A percentile compares a stretch with the other conserved stretches of the same genome.
These are phyloP conservation scores for Styphnolobium japonicum DNA, from an alignment of 306 rosid species.

Conservation along the genomic window DNA sequence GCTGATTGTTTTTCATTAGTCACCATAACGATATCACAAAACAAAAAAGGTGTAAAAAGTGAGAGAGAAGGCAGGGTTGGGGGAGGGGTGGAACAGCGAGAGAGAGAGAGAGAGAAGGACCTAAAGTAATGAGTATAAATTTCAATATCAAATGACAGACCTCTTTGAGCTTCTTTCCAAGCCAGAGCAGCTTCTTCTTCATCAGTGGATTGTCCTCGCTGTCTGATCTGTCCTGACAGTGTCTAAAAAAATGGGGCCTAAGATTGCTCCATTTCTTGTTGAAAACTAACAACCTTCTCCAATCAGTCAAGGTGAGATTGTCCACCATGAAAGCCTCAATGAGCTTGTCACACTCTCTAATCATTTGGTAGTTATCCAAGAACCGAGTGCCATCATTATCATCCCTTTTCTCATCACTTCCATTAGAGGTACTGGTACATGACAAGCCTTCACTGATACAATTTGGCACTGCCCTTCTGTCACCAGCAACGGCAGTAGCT, in stretches of 20 bases:
- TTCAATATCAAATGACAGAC: conserved; percentile 31
- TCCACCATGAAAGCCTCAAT: conserved; percentile 38
- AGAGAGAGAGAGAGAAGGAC: no score
- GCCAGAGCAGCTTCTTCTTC: conserved; percentile 67
- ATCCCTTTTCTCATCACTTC: conserved; percentile 24
- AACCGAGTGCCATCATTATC: conserved; percentile 30
- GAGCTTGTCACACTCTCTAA: conserved; percentile 51
- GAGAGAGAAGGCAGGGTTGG: no score
- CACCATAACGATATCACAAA: no score
- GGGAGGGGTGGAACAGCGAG: no score
- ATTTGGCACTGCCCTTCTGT: conserved; percentile 23
- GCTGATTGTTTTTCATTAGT: neutral
- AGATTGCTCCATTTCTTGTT: conserved; percentile 69
- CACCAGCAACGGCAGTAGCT: conserved; percentile 33
- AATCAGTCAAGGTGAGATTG: conserved; percentile 28
- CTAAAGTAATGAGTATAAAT: neutral
- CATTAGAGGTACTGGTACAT: conserved; percentile 19
- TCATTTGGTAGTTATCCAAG: conserved; percentile 45
- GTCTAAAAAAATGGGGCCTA: conserved; percentile 60
- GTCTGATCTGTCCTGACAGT: conserved; percentile 62
- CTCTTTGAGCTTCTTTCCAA: conserved; percentile 79
- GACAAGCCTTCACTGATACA: conserved; percentile 23
- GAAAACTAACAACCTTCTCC: conserved; percentile 71
- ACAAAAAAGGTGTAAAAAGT: no score
- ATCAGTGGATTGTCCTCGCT: conserved; percentile 47